Evolutionary conservation across 257 asterid genomes (phyloP).

Genomic region (Lantana camara): DNA sequence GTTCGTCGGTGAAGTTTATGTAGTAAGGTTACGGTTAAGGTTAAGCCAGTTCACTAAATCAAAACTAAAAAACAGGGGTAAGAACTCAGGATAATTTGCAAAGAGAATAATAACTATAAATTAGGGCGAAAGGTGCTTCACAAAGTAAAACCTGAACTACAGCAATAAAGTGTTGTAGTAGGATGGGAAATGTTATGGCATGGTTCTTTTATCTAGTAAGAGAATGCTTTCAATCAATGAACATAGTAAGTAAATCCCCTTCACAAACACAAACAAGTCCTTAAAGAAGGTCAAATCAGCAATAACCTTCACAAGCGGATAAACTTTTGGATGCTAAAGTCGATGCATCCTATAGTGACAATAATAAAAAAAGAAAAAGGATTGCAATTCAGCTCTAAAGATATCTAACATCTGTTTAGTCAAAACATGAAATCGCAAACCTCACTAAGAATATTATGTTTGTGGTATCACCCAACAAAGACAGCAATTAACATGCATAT

Average conservation of each 20-base stretch:
- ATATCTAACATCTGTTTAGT: not conserved
- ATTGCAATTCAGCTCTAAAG: not conserved
- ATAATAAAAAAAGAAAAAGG: not conserved
- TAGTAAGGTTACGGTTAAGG: not conserved
- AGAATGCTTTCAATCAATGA: not conserved
- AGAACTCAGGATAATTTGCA: not conserved
- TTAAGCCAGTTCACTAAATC: not conserved
- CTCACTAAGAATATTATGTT: conserved; percentile 20
- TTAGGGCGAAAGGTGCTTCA: conserved; percentile 5
- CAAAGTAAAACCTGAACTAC: conserved; percentile 10
- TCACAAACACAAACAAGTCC: conserved; percentile 2
- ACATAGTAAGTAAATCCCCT: not conserved
- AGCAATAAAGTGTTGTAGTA: not conserved
- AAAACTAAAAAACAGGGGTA: not conserved
- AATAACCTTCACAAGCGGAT: not conserved
- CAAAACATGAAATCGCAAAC: conserved; percentile 17
- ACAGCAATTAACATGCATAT: conserved; percentile 9
- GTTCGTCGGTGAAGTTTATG: not conserved
- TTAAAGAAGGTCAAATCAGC: not conserved
- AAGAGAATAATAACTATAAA: conserved; percentile 1
- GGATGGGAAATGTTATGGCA: no score
- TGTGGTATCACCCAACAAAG: not conserved
- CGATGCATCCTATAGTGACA: conserved; percentile 1
- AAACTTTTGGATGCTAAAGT: conserved; percentile 6
- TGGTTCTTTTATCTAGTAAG: not conserved